A percentile compares a stretch with the other conserved stretches of the same genome.
Conservation (phyloP, 2,329 filamentous ascomycete genomes). For the Alternaria triticimaculans region DNA sequence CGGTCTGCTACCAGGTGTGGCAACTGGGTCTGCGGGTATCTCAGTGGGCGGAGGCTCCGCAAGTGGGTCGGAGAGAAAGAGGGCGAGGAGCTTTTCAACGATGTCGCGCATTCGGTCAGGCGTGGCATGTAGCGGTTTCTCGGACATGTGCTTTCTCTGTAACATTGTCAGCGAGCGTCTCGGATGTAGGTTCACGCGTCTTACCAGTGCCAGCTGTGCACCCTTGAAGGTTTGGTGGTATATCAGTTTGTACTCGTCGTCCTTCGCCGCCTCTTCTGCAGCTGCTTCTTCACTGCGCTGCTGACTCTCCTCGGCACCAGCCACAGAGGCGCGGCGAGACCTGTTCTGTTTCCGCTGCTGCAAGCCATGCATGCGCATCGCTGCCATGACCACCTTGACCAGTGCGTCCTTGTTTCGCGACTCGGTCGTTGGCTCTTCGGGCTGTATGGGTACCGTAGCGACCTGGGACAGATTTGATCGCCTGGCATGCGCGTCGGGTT, state of each 20-base stretch:
- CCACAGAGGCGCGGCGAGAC: constrained; percentile 32
- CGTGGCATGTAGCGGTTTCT: constrained; percentile 47
- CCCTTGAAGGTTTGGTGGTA: constrained; percentile 61
- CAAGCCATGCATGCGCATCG: constrained; percentile 60
- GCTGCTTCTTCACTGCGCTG: constrained; percentile 21
- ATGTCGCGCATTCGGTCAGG: constrained; percentile 54
- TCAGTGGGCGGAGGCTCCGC: constrained; percentile 24
- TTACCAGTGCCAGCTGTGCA: constrained; percentile 55
- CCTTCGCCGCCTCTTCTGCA: constrained; percentile 45
- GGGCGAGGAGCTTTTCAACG: constrained; percentile 54
- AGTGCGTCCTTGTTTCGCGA: constrained; percentile 58
- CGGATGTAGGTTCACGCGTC: not conserved
- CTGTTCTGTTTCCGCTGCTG: constrained; percentile 52
- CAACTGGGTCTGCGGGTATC: constrained; percentile 18
- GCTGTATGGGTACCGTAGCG: constrained; percentile 35
- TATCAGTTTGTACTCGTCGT: constrained; percentile 60
- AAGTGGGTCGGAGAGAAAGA: constrained; percentile 57
- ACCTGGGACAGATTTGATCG: constrained; percentile 46
- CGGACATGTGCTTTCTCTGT: constrained; percentile 49
- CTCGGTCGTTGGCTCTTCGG: constrained; percentile 46
- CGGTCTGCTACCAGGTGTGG: constrained; percentile 39
- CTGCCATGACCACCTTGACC: constrained; percentile 59
- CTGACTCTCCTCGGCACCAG: constrained; percentile 22
- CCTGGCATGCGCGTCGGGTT: constrained; percentile 30
- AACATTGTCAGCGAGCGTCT: not conserved